These are phyloP conservation scores for Centrapalus pauciflorus DNA, from an alignment of 129 eudicot genomes.

Conservation along the genomic window DNA sequence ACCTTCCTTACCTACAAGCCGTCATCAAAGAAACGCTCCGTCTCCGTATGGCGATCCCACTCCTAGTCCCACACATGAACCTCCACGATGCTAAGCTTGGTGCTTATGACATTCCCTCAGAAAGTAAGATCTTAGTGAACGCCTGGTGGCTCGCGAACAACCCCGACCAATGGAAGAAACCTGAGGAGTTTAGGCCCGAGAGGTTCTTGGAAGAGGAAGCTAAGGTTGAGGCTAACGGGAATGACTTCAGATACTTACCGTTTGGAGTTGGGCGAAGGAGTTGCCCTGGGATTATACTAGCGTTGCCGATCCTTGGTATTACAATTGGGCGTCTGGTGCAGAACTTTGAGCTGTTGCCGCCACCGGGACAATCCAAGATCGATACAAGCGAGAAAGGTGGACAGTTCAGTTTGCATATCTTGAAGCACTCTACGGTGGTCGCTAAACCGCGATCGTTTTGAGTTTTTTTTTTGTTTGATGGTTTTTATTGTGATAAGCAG, in stretches of 20 bases:
- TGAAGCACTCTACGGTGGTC: slow-evolving; percentile 74
- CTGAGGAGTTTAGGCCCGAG: slow-evolving; percentile 95
- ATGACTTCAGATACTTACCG: slow-evolving; percentile 78
- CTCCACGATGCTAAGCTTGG: slow-evolving; percentile 80
- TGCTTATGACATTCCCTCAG: slow-evolving; percentile 79
- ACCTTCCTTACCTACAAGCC: slow-evolving; percentile 91
- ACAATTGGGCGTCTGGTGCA: slow-evolving; percentile 86
- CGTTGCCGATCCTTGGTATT: slow-evolving; percentile 81
- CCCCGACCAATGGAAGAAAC: slow-evolving; percentile 85
- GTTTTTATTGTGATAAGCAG: not conserved
- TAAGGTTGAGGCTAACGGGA: slow-evolving; percentile 85
- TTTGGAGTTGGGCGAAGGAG: slow-evolving; percentile 92
- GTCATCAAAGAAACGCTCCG: slow-evolving; percentile 93
- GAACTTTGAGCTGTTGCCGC: slow-evolving; percentile 86
- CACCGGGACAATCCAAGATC: slow-evolving; percentile 75
- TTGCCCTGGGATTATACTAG: slow-evolving; percentile 93
- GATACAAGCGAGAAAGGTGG: slow-evolving; percentile 84
- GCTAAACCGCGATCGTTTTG: slow-evolving; percentile 65
- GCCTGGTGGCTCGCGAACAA: slow-evolving; percentile 95
- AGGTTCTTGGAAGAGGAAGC: slow-evolving; percentile 87
- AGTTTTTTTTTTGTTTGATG: slow-evolving; percentile 9
- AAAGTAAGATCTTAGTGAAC: slow-evolving; percentile 81
- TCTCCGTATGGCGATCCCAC: slow-evolving; percentile 91
- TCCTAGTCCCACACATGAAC: slow-evolving; percentile 96
- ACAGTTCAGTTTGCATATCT: slow-evolving; percentile 73